Conservation (phyloP, 2,329 filamentous ascomycete genomes). For the Tolypocladium amazonense region DNA sequence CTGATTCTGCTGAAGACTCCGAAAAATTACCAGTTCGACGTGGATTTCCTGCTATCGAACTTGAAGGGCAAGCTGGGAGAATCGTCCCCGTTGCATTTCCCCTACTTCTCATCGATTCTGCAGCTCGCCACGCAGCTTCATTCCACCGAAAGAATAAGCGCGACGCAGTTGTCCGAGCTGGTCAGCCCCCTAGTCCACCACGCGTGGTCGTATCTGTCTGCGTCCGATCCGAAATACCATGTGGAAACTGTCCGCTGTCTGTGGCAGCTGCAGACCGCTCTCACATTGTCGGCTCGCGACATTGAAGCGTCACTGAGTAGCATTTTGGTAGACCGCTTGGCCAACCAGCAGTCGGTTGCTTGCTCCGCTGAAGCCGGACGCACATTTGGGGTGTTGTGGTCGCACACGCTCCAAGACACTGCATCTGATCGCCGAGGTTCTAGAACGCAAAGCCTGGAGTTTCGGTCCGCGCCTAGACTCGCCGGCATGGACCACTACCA, state of each 20-base stretch:
- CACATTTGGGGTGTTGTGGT: slow-evolving; percentile 70
- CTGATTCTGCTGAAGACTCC: slow-evolving; percentile 44
- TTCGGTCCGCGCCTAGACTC: slow-evolving; percentile 27
- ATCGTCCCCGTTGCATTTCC: slow-evolving; percentile 32
- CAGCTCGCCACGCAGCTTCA: slow-evolving; percentile 48
- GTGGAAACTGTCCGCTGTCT: slow-evolving; percentile 82
- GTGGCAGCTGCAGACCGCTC: slow-evolving; percentile 71
- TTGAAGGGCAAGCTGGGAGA: slow-evolving; percentile 36
- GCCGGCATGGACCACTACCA: slow-evolving; percentile 54
- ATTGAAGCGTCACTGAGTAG: slow-evolving; percentile 70
- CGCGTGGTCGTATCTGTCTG: slow-evolving; percentile 72
- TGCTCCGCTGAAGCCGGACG: slow-evolving; percentile 51
- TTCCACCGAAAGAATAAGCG: slow-evolving; percentile 38
- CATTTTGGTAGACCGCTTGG: slow-evolving; percentile 49
- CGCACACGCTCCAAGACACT: slow-evolving; percentile 60
- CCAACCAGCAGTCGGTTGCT: background rate
- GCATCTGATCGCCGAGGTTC: slow-evolving; percentile 40
- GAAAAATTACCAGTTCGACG: slow-evolving; percentile 30
- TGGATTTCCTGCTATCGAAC: slow-evolving; percentile 36
- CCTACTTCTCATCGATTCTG: slow-evolving; percentile 46
- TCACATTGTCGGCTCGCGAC: slow-evolving; percentile 57
- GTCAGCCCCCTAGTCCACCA: slow-evolving; percentile 58
- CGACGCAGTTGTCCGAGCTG: slow-evolving; percentile 46
- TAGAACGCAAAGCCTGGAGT: slow-evolving; percentile 28
- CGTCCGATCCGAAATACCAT: slow-evolving; percentile 81